Conservation (phyloP, 163 green algal species). For the Botryococcus braunii region DNA sequence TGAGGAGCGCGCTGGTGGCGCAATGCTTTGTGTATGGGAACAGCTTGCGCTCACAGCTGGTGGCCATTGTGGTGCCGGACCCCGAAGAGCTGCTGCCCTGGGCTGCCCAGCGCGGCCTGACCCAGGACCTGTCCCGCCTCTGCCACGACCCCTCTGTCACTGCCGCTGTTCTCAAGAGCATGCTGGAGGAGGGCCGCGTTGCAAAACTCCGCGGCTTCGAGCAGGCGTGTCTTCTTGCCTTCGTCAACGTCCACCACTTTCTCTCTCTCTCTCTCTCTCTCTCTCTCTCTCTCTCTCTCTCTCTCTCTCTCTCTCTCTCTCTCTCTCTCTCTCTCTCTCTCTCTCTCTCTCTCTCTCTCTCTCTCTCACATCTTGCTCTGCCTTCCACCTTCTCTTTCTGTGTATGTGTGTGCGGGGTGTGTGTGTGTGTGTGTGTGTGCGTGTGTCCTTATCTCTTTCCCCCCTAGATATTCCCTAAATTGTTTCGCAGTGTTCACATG, state of each 20-base stretch:
- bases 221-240: too few species aligned
- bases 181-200: slow-evolving; percentile 71
- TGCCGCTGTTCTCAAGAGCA: slow-evolving; percentile 61
- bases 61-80: slow-evolving; percentile 90
- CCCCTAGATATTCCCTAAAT: too few species aligned
- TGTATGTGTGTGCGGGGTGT: too few species aligned
- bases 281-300: slow-evolving; percentile 4
- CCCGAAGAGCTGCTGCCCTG: slow-evolving; percentile 84
- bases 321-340: slow-evolving; percentile 1
- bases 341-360: not conserved
- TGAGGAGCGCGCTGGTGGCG: slow-evolving; percentile 64
- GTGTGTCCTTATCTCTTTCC: too few species aligned
- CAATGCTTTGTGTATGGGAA: slow-evolving; percentile 91
- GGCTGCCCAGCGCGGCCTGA: slow-evolving; percentile 46
- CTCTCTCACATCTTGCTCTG: not conserved
- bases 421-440: too few species aligned
- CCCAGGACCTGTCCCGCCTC: slow-evolving; percentile 48
- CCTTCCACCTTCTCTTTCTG: too few species aligned
- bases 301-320: slow-evolving; percentile 4
- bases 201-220: slow-evolving; percentile 89
- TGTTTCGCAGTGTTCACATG: too few species aligned
- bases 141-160: slow-evolving; percentile 55
- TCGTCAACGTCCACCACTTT: too few species aligned
- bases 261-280: slow-evolving; percentile 4
- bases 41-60: slow-evolving; percentile 72